phyloP scores from a whole-genome alignment of 148 eudicot genomes.

The Rhododendron henanense region DNA sequence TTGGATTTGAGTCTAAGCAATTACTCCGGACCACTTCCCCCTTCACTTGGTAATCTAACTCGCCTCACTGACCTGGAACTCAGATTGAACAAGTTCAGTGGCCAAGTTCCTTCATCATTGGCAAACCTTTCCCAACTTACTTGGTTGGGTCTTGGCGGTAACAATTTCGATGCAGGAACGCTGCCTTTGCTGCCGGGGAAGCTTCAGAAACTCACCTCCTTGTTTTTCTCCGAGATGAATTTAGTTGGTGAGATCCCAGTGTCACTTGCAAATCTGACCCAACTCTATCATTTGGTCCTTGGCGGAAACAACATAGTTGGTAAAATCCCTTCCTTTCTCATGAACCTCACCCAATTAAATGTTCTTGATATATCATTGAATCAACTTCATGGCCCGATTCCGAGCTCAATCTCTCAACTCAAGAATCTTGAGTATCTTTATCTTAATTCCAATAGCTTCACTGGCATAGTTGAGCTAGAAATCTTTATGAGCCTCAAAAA shows the following conservation, averaged over 20 bases:
- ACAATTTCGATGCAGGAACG: background rate
- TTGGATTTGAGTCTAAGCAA: background rate
- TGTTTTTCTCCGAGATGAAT: background rate
- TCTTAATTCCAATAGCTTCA: background rate
- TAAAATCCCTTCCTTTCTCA: conserved; percentile 13
- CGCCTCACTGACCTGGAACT: background rate
- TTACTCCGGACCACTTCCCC: background rate
- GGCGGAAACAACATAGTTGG: conserved; percentile 11
- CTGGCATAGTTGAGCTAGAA: background rate
- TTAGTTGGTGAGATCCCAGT: background rate
- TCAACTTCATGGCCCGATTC: conserved; percentile 11
- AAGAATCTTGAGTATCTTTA: background rate
- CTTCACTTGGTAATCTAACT: background rate
- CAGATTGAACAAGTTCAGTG: background rate
- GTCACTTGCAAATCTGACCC: conserved; percentile 18
- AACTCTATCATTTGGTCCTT: background rate
- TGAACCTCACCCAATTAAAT: conserved; percentile 12
- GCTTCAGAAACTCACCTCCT: background rate
- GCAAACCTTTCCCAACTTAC: background rate
- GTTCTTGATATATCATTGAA: background rate
- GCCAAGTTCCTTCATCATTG: background rate
- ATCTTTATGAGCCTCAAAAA: conserved; percentile 7
- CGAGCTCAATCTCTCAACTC: background rate
- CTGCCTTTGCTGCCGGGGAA: background rate
- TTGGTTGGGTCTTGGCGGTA: background rate